These are phyloP conservation scores for Arabidopsis suecica DNA, from an alignment of 345 rosid species.

Conservation along the genomic window DNA sequence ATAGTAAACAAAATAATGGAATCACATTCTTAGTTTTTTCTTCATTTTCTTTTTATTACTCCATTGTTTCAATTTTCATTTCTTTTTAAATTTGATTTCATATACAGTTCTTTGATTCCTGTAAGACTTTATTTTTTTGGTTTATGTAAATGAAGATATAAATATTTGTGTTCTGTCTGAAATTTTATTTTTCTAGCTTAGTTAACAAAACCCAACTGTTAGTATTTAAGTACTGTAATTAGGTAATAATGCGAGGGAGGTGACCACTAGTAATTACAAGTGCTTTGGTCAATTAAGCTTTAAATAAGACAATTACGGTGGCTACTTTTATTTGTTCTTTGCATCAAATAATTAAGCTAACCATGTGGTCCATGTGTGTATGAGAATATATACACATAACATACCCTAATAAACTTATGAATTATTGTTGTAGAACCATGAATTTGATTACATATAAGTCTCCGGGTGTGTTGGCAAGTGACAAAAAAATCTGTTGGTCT, in stretches of 20 bases:
- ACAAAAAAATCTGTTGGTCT: not conserved
- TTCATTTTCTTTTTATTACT: not conserved
- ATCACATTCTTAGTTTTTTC: slow-evolving; percentile 11
- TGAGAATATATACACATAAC: slow-evolving; percentile 15
- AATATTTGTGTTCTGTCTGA: slow-evolving; percentile 19
- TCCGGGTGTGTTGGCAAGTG: slow-evolving; percentile 22
- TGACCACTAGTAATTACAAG: slow-evolving; percentile 2
- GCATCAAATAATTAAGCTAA: slow-evolving; percentile 27
- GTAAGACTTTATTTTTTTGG: slow-evolving; percentile 27
- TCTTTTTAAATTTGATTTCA: slow-evolving; percentile 25
- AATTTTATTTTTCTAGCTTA: not conserved
- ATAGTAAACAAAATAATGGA: not conserved
- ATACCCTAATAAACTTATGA: not conserved
- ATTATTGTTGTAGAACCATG: slow-evolving; percentile 1
- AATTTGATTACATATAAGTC: slow-evolving; percentile 4
- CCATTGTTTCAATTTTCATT: slow-evolving; percentile 26
- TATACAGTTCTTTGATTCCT: slow-evolving; percentile 21
- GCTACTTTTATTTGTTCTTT: not conserved
- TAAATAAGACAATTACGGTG: not conserved
- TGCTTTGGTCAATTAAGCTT: slow-evolving; percentile 27
- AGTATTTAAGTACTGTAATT: not conserved
- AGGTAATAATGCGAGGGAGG: slow-evolving; percentile 25
- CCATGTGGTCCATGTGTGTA: slow-evolving; percentile 43
- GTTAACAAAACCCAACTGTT: not conserved
- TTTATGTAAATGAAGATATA: slow-evolving; percentile 42